Conservation (phyloP, 202 grass and related monocot species). For the Panicum virgatum region DNA sequence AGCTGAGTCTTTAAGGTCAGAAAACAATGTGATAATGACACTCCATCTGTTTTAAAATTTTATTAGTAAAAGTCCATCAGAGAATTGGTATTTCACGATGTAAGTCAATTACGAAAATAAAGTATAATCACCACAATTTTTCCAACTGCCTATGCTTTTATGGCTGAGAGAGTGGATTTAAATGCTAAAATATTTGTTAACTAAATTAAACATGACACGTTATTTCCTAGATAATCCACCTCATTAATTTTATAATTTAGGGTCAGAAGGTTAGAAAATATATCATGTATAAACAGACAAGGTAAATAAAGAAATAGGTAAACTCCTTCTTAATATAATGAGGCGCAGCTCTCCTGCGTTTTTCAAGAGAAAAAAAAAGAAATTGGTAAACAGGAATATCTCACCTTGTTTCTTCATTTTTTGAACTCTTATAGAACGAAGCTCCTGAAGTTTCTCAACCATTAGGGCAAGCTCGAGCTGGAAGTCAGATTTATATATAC, state of each 20-base stretch:
- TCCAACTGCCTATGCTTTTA: background rate
- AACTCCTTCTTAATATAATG: no score
- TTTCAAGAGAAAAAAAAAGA: no score
- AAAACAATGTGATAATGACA: background rate
- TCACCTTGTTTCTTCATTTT: slow-evolving; percentile 97
- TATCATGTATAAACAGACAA: background rate
- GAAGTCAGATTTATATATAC: slow-evolving; percentile 32
- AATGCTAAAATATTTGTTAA: background rate
- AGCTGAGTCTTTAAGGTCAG: background rate
- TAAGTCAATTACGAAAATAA: background rate
- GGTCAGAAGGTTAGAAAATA: background rate
- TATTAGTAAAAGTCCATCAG: background rate
- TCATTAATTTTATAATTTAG: background rate
- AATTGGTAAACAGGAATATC: slow-evolving; percentile 4
- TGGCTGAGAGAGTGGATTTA: background rate
- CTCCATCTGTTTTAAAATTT: slow-evolving; percentile 6
- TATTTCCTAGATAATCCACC: background rate
- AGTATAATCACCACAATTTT: background rate
- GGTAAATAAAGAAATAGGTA: background rate
- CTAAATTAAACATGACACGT: background rate
- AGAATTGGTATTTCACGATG: background rate
- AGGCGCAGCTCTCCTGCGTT: no score
- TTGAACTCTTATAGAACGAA: slow-evolving; percentile 88
- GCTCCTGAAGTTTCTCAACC: slow-evolving; percentile 96
- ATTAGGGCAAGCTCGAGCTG: slow-evolving; percentile 92